Evolutionary conservation across 2,329 filamentous ascomycete genomes (phyloP).

Genomic region (Escovopsis sp.): DNA sequence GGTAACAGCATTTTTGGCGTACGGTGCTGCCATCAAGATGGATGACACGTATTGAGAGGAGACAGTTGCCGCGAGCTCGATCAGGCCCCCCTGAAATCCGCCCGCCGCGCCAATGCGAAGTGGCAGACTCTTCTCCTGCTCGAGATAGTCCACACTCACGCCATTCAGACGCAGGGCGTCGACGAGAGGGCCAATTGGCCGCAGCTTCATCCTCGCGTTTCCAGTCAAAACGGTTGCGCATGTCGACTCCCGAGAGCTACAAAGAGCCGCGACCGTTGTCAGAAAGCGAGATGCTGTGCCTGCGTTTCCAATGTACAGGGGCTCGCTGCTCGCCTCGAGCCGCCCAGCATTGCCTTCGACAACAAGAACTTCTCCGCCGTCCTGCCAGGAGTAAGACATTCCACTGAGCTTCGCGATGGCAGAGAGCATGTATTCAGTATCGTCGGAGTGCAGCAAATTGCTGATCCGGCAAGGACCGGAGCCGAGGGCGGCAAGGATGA

Average conservation of each 20-base stretch:
- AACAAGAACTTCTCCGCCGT: constrained; percentile 79
- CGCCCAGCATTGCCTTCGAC: constrained; percentile 84
- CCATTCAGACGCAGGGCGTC: constrained; percentile 80
- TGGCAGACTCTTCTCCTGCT: constrained; percentile 69
- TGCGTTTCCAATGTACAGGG: constrained; percentile 88
- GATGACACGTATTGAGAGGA: constrained; percentile 99
- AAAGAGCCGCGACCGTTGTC: constrained; percentile 79
- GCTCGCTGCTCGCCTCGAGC: constrained; percentile 56
- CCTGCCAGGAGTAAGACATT: constrained; percentile 84
- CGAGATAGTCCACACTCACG: constrained; percentile 73
- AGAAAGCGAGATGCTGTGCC: constrained; percentile 92
- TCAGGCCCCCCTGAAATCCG: constrained; percentile 72
- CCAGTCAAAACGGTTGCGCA: constrained; percentile 69
- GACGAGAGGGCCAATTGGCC: constrained; percentile 85
- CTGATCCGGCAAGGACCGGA: constrained; percentile 73
- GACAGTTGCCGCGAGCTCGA: constrained; percentile 84
- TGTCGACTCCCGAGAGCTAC: constrained; percentile 45
- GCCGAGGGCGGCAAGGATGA: constrained; percentile 85
- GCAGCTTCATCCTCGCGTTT: constrained; percentile 89
- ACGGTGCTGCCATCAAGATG: constrained; percentile 89
- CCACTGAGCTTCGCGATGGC: constrained; percentile 76
- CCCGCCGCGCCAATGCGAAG: constrained; percentile 67
- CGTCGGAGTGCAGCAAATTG: constrained; percentile 89
- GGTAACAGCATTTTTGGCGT: constrained; percentile 86
- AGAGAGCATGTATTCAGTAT: constrained; percentile 93